phyloP scores from a whole-genome alignment of 2,329 filamentous ascomycete species.

The Calonectria multiphialidica region DNA sequence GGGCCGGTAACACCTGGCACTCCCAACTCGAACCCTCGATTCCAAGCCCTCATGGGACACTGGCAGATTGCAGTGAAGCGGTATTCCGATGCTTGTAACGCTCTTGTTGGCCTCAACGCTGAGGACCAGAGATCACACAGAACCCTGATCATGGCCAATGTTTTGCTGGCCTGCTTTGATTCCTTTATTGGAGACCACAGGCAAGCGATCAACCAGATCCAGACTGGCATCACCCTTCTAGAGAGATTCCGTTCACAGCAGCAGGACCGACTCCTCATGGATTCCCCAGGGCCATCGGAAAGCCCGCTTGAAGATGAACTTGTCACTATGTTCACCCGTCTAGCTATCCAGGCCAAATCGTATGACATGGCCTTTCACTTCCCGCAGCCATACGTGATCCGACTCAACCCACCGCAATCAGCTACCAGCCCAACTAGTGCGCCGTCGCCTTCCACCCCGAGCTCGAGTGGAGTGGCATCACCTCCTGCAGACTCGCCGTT shows the following conservation, averaged over 20 bases:
- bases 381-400: slow-evolving; percentile 71
- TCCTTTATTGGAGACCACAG: slow-evolving; percentile 74
- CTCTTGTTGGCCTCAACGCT: slow-evolving; percentile 59
- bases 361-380: slow-evolving; percentile 79
- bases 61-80: slow-evolving; percentile 72
- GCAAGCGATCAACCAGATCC: slow-evolving; percentile 72
- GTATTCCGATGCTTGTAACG: slow-evolving; percentile 68
- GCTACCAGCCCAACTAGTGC: slow-evolving; percentile 57
- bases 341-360: slow-evolving; percentile 75
- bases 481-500: slow-evolving; percentile 48
- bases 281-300: slow-evolving; percentile 41
- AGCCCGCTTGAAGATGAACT: slow-evolving; percentile 70
- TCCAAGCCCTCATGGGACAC: slow-evolving; percentile 58
- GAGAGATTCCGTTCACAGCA: slow-evolving; percentile 64
- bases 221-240: slow-evolving; percentile 67
- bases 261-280: slow-evolving; percentile 41
- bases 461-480: slow-evolving; percentile 43
- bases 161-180: slow-evolving; percentile 77
- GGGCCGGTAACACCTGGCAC: slow-evolving; percentile 57
- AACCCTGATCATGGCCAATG: slow-evolving; percentile 72
- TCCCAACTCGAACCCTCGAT: slow-evolving; percentile 26
- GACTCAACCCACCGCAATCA: slow-evolving; percentile 45
- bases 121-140: slow-evolving; percentile 61
- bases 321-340: slow-evolving; percentile 71
- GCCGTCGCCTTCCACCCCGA: not conserved